Evolutionary conservation across 2,329 filamentous ascomycete species (phyloP).

Genomic region (Trichoderma aggressivum): DNA sequence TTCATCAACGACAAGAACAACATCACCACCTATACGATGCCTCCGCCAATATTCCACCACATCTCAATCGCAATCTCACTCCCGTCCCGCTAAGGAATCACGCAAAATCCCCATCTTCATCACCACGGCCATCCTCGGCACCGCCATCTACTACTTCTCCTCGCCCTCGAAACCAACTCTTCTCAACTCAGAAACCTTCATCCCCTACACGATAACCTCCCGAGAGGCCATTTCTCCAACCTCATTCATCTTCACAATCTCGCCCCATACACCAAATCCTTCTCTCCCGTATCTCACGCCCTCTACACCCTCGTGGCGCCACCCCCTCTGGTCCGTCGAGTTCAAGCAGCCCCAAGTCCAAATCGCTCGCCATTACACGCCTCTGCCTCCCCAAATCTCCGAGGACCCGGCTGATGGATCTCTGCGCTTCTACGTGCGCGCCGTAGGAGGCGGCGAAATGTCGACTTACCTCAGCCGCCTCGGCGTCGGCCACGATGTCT

Average conservation of each 20-base stretch:
- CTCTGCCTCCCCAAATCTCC: slow-evolving; percentile 58
- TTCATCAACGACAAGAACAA: not conserved
- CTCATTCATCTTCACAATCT: slow-evolving; percentile 65
- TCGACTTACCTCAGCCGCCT: slow-evolving; percentile 74
- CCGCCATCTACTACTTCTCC: slow-evolving; percentile 28
- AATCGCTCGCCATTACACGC: slow-evolving; percentile 88
- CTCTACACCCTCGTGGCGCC: slow-evolving; percentile 29
- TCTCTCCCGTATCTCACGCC: slow-evolving; percentile 29
- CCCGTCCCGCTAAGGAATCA: slow-evolving; percentile 19
- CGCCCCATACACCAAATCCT: slow-evolving; percentile 36
- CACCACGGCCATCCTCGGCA: slow-evolving; percentile 24
- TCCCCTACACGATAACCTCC: slow-evolving; percentile 60
- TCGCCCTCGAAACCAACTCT: slow-evolving; percentile 26
- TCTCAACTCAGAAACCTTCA: slow-evolving; percentile 61
- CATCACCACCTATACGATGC: not conserved
- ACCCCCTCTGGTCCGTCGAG: slow-evolving; percentile 82
- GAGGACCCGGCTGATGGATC: slow-evolving; percentile 36
- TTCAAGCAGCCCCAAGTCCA: slow-evolving; percentile 93
- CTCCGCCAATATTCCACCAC: not conserved
- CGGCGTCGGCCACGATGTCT: slow-evolving; percentile 59
- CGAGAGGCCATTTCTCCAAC: slow-evolving; percentile 63
- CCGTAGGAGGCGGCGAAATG: slow-evolving; percentile 76
- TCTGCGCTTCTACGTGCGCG: slow-evolving; percentile 74
- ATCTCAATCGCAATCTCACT: not conserved
- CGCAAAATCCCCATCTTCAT: slow-evolving; percentile 25